phyloP scores from a whole-genome alignment of 352 stramenopile species.

The Pilasporangium apinafurcum region DNA sequence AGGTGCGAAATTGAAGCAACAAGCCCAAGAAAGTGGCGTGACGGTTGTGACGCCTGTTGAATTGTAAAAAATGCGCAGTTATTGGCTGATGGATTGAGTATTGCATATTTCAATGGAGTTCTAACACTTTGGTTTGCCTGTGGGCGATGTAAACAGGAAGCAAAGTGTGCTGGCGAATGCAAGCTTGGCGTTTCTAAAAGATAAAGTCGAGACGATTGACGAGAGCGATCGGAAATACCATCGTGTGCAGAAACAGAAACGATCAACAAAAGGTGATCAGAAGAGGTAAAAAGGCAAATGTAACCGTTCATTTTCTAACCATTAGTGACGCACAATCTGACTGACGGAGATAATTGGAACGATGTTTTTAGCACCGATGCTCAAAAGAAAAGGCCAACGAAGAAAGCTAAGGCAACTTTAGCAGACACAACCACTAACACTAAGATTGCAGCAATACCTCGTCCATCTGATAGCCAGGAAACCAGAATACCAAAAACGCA shows the following conservation, averaged over 20 bases:
- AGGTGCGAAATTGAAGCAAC: constrained; percentile 27
- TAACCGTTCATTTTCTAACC: too few relatives aligned
- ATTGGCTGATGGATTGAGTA: not conserved
- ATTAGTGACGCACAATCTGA: too few relatives aligned
- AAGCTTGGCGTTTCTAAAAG: constrained; percentile 45
- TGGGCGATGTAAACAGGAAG: too few relatives aligned
- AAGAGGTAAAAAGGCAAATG: too few relatives aligned
- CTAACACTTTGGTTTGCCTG: too few relatives aligned
- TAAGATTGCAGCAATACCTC: too few relatives aligned
- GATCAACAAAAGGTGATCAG: constrained; percentile 6
- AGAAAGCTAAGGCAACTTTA: constrained; percentile 4
- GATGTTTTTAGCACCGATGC: too few relatives aligned
- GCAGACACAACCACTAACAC: too few relatives aligned
- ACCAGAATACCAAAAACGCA: too few relatives aligned
- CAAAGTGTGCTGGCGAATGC: constrained; percentile 29
- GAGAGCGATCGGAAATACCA: constrained; percentile 58
- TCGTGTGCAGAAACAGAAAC: constrained; percentile 13
- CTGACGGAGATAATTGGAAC: too few relatives aligned
- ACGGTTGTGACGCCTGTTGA: constrained; percentile 45
- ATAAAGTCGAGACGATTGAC: constrained; percentile 47
- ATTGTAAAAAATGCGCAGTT: constrained; percentile 24
- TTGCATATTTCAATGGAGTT: not conserved
- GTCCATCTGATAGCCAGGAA: too few relatives aligned
- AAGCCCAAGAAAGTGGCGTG: constrained; percentile 10
- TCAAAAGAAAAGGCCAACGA: too few relatives aligned